Evolutionary conservation across 2,329 filamentous ascomycete species (phyloP).

Genomic region (Epichloe typhina): DNA sequence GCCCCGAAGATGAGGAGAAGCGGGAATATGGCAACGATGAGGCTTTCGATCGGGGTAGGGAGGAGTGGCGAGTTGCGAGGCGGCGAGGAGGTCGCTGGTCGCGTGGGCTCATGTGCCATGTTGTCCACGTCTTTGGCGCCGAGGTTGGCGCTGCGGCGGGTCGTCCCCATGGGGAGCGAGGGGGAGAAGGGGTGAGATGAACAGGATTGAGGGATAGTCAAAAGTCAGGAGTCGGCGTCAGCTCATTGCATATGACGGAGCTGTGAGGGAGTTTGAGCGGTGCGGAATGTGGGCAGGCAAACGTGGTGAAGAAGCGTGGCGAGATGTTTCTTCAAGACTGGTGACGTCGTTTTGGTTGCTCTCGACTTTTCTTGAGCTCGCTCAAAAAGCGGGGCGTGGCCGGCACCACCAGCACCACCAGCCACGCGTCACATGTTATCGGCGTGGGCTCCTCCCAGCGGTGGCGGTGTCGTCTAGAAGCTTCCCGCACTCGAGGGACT

Average conservation of each 20-base stretch:
- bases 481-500: background rate
- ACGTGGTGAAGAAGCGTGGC: no score
- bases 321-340: background rate
- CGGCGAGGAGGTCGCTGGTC: background rate
- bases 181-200: background rate
- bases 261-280: no score
- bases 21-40: slow-evolving; percentile 61
- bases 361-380: background rate
- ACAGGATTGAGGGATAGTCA: background rate
- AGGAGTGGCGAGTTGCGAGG: slow-evolving; percentile 44
- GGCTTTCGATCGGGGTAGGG: slow-evolving; percentile 54
- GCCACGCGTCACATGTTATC: background rate
- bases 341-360: background rate
- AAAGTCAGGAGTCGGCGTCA: background rate
- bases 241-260: background rate
- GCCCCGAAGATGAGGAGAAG: slow-evolving; percentile 67
- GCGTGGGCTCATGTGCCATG: background rate
- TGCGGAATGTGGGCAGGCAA: no score
- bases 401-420: background rate
- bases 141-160: slow-evolving; percentile 12
- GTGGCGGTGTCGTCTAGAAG: background rate
- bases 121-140: background rate
- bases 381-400: background rate
- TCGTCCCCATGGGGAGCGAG: slow-evolving; percentile 13
- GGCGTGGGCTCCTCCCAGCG: background rate